These are phyloP conservation scores for Lachnum nothofagi DNA, from an alignment of 2,329 filamentous ascomycete species.

Conservation along the genomic window DNA sequence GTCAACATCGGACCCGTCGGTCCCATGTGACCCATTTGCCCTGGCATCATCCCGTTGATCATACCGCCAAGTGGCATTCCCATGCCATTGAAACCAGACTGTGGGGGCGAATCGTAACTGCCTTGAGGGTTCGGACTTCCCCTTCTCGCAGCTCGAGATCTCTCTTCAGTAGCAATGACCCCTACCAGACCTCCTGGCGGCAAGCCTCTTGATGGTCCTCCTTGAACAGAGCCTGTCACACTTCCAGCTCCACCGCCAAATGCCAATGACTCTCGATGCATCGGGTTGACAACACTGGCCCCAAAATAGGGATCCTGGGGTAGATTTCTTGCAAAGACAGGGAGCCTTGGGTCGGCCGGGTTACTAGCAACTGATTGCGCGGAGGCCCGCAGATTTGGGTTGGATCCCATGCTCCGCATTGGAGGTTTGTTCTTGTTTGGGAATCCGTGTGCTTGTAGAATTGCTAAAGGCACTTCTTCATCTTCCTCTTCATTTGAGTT, in stretches of 20 bases:
- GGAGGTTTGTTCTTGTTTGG: constrained; percentile 73
- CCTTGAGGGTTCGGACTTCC: constrained; percentile 68
- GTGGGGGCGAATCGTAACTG: constrained; percentile 35
- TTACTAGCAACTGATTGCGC: constrained; percentile 56
- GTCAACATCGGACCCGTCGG: constrained; percentile 37
- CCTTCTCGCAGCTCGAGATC: constrained; percentile 69
- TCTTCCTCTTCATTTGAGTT: constrained; percentile 46
- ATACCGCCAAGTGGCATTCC: constrained; percentile 25
- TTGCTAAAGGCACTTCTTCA: constrained; percentile 80
- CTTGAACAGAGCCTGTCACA: constrained; percentile 43
- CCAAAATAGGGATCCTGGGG: constrained; percentile 83
- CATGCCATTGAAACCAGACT: constrained; percentile 31
- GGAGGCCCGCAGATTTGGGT: constrained; percentile 62
- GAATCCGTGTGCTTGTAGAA: constrained; percentile 84
- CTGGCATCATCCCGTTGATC: constrained; percentile 25
- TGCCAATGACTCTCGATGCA: constrained; percentile 69
- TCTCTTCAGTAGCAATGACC: constrained; percentile 81
- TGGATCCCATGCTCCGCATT: constrained; percentile 61
- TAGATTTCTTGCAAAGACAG: constrained; percentile 75
- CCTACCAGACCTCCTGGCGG: constrained; percentile 78
- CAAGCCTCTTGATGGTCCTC: constrained; percentile 31
- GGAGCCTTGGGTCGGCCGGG: constrained; percentile 47
- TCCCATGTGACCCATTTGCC: constrained; percentile 25
- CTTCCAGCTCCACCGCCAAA: constrained; percentile 58
- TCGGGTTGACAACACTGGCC: constrained; percentile 66